These are phyloP conservation scores for Lecanicillium sp. DNA, from an alignment of 2,329 filamentous ascomycete species.

Conservation along the genomic window DNA sequence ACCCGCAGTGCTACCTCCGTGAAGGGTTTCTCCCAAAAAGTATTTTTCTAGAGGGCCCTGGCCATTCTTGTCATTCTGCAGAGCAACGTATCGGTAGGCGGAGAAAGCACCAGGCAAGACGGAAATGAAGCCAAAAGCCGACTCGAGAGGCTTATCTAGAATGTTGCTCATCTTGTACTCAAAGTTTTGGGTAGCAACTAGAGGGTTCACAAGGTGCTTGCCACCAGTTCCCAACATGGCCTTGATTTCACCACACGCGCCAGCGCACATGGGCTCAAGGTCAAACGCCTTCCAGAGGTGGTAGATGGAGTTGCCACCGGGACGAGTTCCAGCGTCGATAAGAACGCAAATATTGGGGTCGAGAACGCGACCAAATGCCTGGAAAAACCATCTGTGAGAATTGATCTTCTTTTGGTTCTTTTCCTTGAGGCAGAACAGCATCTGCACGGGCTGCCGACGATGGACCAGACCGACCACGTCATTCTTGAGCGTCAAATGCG, in stretches of 20 bases:
- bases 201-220: constrained; percentile 82
- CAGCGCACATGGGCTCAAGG: constrained; percentile 92
- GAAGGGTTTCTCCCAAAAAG: constrained; percentile 93
- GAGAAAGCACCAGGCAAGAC: constrained; percentile 96
- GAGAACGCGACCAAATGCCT: constrained; percentile 84
- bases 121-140: constrained; percentile 94
- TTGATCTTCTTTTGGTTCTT: constrained; percentile 99
- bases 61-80: constrained; percentile 95
- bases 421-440: constrained; percentile 97
- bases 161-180: constrained; percentile 99
- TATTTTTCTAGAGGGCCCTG: constrained; percentile 93
- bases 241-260: constrained; percentile 97
- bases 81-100: constrained; percentile 88
- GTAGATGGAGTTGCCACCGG: constrained; percentile 90
- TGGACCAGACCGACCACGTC: constrained; percentile 77
- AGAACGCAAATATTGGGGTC: constrained; percentile 96
- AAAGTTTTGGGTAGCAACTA: constrained; percentile 95
- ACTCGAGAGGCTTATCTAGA: constrained; percentile 93
- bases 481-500: constrained; percentile 82
- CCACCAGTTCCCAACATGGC: constrained; percentile 83
- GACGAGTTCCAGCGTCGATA: constrained; percentile 91
- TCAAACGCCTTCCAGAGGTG: constrained; percentile 99
- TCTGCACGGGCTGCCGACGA: constrained; percentile 84
- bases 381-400: constrained; percentile 98
- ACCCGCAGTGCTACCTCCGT: constrained; percentile 81